phyloP scores from a whole-genome alignment of 2,329 filamentous ascomycete genomes.

The Aspergillus neoniger region DNA sequence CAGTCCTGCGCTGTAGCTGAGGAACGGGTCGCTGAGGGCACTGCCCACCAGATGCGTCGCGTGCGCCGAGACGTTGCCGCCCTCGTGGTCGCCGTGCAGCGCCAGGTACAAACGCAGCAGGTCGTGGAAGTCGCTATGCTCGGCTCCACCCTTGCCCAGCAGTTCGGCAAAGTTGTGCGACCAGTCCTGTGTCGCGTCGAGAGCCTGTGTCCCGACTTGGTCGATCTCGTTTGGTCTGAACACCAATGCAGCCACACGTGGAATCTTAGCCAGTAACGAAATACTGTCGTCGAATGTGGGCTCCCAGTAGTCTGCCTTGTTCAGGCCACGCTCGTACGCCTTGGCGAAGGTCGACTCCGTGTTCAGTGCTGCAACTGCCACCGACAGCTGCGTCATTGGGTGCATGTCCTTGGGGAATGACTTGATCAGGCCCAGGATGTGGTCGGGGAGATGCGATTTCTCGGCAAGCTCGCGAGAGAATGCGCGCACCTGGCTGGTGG shows the following conservation, averaged over 20 bases:
- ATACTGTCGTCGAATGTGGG: conserved; percentile 96
- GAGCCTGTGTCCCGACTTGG: conserved; percentile 70
- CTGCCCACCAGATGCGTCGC: conserved; percentile 93
- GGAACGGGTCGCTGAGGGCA: conserved; percentile 89
- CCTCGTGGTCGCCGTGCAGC: conserved; percentile 96
- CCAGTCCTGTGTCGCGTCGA: conserved; percentile 90
- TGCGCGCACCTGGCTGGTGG: conserved; percentile 73
- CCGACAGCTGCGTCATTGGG: conserved; percentile 97
- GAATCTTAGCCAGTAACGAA: conserved; percentile 90
- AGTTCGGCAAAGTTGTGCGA: conserved; percentile 98
- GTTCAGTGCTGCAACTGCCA: conserved; percentile 93
- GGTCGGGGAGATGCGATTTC: conserved; percentile 77
- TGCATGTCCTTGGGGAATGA: conserved; percentile 86
- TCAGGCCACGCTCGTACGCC: conserved; percentile 84
- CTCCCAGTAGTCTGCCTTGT: conserved; percentile 99
- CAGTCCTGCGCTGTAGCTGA: conserved; percentile 93
- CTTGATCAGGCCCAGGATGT: conserved; percentile 85
- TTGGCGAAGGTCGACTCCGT: conserved; percentile 92
- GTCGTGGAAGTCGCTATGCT: conserved; percentile 78
- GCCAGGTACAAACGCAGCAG: conserved; percentile 91
- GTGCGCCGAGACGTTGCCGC: conserved; percentile 95
- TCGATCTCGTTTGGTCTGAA: conserved; percentile 82
- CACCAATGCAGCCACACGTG: conserved; percentile 94
- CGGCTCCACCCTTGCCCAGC: conserved; percentile 83
- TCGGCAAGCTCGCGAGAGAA: conserved; percentile 86